phyloP scores from a whole-genome alignment of 148 eudicot genomes.

The Fallopia convolvulus region DNA sequence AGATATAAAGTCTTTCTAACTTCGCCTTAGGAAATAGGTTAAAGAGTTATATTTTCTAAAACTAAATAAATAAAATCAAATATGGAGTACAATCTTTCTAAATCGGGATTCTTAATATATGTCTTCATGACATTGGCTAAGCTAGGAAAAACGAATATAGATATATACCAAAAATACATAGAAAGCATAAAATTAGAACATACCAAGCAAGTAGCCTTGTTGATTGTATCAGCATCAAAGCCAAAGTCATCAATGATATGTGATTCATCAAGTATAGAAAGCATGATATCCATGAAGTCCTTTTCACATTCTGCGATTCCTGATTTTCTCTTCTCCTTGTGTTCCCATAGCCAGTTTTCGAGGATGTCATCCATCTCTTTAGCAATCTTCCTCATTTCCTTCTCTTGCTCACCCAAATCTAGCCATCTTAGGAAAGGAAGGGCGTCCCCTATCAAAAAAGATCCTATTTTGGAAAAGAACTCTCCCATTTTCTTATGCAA shows the following conservation, averaged over 20 bases:
- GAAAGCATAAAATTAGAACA: not conserved
- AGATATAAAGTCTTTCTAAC: not conserved
- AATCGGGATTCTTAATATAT: too few relatives aligned
- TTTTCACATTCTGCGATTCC: not conserved
- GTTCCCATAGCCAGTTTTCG: conserved; percentile 17
- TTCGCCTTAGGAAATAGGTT: too few relatives aligned
- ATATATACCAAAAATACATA: too few relatives aligned
- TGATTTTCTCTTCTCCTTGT: not conserved
- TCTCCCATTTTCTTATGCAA: not conserved
- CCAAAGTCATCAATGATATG: not conserved
- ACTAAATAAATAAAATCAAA: too few relatives aligned
- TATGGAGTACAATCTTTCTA: too few relatives aligned
- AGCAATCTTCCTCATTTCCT: conserved; percentile 11
- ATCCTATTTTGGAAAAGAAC: conserved; percentile 2
- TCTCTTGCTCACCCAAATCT: conserved; percentile 16
- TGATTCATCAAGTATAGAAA: not conserved
- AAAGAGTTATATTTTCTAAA: too few relatives aligned
- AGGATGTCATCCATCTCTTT: conserved; percentile 13
- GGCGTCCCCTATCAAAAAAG: not conserved
- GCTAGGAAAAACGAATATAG: too few relatives aligned
- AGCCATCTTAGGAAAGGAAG: conserved; percentile 17
- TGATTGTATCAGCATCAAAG: conserved; percentile 7
- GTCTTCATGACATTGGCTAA: too few relatives aligned
- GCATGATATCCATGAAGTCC: conserved; percentile 16
- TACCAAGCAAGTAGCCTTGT: conserved; percentile 19